Base-by-base conservation (phyloP, 2,329 filamentous ascomycete genomes). In the Paracorniculantispora psalliotae region DNA sequence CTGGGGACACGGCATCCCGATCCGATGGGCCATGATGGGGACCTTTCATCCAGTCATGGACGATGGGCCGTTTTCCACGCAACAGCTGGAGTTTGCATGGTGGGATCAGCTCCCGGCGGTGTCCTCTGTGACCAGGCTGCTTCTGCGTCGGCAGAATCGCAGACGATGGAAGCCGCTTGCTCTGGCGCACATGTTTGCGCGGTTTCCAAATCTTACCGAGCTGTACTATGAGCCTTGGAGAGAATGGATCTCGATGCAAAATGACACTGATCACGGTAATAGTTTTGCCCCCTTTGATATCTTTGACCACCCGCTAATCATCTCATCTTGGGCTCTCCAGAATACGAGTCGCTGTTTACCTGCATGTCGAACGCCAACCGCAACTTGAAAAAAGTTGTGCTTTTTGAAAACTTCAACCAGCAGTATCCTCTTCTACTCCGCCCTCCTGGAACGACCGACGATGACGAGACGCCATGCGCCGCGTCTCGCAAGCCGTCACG, bases 171-270 rank as follows among this genome's bases (percentile, higher is more conserved):
- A 68, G 54, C 68, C 67, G 37, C 23, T 52, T 23, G 63, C 68
- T 33, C 65, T 75, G 26, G 63, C 64, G 30, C 63, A 69, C 15
- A 72, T 75, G 64, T 63, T 75, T 59, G 61, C 68, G 12, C 68
- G 68, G 48, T 67, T 75, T 60, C 69, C 73, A 15, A 68, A 66
- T 57, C 59, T 77, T 53, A 66, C 69, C 62, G 70, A 76, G 61
- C 62, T 76, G 62, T 67, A 68, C 55, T 75, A 73, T 63, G 72
- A 75, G 62, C 73, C 71, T 54, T 75, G 73, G 72, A 71, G 69
- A 61, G 69, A 73, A 62, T 71, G 63, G 65, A 13, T 2, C 57
- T 39, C 0, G 9, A 59, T 65, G 9, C 51, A 70, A 56, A 7
- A 0, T 26, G 56, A 56, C 2, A 70, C 68, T 9, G 72, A 73